Percentiles rank a stretch among this genome's conserved stretches.
phyloP scores from a whole-genome alignment of 306 rosid genomes.

The Quercus agrifolia region DNA sequence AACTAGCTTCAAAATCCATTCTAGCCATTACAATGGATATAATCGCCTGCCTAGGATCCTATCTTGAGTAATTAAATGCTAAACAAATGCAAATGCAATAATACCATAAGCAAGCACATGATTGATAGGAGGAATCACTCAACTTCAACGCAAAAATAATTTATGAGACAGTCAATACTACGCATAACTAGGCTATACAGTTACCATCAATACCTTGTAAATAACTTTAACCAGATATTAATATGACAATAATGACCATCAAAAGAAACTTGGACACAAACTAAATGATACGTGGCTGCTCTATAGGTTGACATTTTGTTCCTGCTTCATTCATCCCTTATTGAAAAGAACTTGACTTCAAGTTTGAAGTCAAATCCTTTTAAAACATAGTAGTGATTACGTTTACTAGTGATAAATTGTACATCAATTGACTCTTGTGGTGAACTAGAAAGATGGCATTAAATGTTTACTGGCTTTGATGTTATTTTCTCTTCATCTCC shows the following conservation, averaged over 20 bases:
- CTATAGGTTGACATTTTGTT: neutral
- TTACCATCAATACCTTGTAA: neutral
- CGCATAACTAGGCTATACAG: no score
- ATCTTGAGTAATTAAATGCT: no score
- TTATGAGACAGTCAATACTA: no score
- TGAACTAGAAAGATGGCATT: neutral
- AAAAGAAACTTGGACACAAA: no score
- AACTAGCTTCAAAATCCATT: neutral
- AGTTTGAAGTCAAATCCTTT: neutral
- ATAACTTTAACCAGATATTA: neutral
- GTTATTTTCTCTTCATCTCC: neutral
- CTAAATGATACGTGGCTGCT: neutral
- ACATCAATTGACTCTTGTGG: neutral
- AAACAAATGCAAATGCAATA: neutral
- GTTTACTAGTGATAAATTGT: neutral
- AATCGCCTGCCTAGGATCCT: no score
- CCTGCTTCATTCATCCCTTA: neutral
- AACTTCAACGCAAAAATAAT: no score
- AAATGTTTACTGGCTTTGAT: neutral
- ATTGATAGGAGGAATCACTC: no score
- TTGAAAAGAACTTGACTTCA: neutral
- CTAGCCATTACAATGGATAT: neutral
- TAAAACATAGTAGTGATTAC: neutral
- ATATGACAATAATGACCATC: no score
- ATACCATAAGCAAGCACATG: no score